Base-by-base conservation (phyloP, 2,329 filamentous ascomycete genomes). In the Xylaria sp. region DNA sequence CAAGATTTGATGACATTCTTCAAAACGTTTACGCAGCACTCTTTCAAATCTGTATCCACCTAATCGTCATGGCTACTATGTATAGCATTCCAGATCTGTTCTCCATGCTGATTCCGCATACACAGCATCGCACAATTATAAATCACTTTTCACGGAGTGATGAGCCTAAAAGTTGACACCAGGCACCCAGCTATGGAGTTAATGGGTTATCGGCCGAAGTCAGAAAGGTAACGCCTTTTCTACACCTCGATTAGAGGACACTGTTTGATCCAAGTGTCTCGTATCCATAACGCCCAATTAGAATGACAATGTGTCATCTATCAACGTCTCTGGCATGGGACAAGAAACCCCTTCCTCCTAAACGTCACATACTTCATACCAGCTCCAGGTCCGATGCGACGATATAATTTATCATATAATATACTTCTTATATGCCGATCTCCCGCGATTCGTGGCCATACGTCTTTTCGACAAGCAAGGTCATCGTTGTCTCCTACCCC, bases 1-100 rank as follows among this genome's bases (percentile, higher is more conserved):
- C 76, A 65, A 72, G 55, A 76, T 77, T 76, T 71, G 70, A 70
- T 70, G 71, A 60, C 72, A 75, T 75, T 72, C 71, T 48, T 54
- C 20, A n/a, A 62, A 10, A 43, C 48, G 33, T 57, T 66, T 63
- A 49, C 15, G 15, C 56, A 49, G 48, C 51, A 57, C 15, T 15
- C 48, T 62, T 57, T 62, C 28, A 56, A 62, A 46, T n/a, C 52
- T 18, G 33, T 54, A 66, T 39, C 49, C 43, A 62, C 41, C 46
- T 10, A 23, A 7, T 28, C 20, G 31, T 18, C 33, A 33, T 46
- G 39, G n/a, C 18, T 51, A 36, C 23, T 55, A 55, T 55, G n/a
- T 23, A 57, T 39, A 46, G 54, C 54, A 64, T 41, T 64, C 43
- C 31, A 10, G 33, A 18, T 33, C 12, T 33, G 28, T n/a, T 36